phyloP scores from a whole-genome alignment of 805 yeast species.

The Vanderwaltozyma tropicalis region DNA sequence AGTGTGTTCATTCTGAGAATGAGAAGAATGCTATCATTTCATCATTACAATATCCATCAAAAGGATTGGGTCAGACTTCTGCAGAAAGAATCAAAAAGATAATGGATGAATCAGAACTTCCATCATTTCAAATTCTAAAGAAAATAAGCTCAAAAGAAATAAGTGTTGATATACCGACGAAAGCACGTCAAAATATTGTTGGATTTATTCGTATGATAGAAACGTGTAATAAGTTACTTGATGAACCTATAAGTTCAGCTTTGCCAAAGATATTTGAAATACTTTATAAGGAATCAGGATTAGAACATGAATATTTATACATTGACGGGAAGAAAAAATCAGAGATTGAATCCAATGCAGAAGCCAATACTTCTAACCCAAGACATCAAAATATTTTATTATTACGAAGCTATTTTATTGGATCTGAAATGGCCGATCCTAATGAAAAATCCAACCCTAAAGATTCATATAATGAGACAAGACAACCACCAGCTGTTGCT shows the following conservation, averaged over 20 bases:
- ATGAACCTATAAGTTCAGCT: conserved; percentile 5
- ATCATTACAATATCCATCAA: conserved; percentile 47
- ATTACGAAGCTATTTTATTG: conserved; percentile 18
- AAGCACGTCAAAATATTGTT: conserved; percentile 13
- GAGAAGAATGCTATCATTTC: conserved; percentile 54
- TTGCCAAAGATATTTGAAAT: conserved; percentile 19
- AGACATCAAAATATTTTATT: conserved; percentile 21
- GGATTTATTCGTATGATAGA: conserved; percentile 19
- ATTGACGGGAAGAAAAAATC: conserved; percentile 20
- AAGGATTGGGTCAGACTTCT: conserved; percentile 58
- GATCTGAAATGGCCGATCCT: background rate
- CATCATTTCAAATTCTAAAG: conserved; percentile 12
- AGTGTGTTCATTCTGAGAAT: conserved; percentile 46
- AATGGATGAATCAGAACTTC: conserved; percentile 6
- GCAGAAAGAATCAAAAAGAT: conserved; percentile 23
- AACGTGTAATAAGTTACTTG: conserved; percentile 9
- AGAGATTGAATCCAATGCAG: conserved; percentile 10
- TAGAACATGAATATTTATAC: conserved; percentile 18
- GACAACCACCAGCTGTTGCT: too few species aligned
- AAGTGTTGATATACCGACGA: conserved; percentile 11
- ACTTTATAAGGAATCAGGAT: conserved; percentile 24
- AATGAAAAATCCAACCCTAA: background rate
- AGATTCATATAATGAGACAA: background rate
- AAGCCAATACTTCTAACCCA: conserved; percentile 16
- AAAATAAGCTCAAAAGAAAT: conserved; percentile 6